Conservation (phyloP, 176 grass and related monocot genomes). For the Triticum urartu region DNA sequence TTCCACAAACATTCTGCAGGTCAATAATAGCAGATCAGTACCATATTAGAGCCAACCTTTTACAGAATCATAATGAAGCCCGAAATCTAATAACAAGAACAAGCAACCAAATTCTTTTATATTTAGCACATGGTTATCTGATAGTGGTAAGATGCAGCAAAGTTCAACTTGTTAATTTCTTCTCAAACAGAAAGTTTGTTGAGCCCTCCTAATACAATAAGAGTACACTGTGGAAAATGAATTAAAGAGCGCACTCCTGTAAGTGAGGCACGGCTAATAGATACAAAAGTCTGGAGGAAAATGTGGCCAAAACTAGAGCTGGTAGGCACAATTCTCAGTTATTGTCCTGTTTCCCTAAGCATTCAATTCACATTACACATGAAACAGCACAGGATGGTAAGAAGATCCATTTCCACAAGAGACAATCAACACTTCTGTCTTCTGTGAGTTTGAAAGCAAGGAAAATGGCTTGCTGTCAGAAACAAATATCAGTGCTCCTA, state of each 20-base stretch:
- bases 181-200: constrained; percentile 18
- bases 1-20: constrained; percentile 78
- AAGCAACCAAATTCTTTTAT: too few species aligned
- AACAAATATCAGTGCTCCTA: background rate
- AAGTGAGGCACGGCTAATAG: background rate
- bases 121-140: too few species aligned
- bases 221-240: background rate
- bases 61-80: background rate
- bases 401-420: background rate
- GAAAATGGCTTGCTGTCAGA: background rate
- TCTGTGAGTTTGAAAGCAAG: background rate
- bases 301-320: background rate
- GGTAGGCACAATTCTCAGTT: background rate
- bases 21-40: constrained; percentile 21
- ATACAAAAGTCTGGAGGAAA: background rate
- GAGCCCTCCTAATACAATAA: constrained; percentile 18
- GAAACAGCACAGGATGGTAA: background rate
- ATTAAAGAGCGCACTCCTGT: background rate
- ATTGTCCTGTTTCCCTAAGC: background rate
- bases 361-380: background rate
- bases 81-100: background rate
- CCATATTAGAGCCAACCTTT: background rate
- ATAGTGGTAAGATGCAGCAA: background rate
- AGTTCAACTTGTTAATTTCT: background rate
- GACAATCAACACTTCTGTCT: background rate